Conservation (phyloP, 192 early-diverging fungal species). For the Backusella sp. region DNA sequence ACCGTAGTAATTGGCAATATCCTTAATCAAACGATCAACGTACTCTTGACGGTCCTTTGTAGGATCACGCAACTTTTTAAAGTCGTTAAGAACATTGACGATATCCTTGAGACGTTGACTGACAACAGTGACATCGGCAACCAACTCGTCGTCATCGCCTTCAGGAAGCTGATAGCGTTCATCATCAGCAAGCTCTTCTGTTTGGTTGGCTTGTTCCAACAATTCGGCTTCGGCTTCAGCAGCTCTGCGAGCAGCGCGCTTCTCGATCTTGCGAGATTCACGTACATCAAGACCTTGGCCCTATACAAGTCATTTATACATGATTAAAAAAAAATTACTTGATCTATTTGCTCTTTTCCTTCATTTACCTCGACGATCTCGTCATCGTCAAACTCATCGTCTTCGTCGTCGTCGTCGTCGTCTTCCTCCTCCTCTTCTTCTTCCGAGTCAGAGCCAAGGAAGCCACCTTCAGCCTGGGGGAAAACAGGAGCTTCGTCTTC, state of each 20-base stretch:
- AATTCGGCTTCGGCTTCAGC: slow-evolving; percentile 69
- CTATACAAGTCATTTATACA: slow-evolving; percentile 20
- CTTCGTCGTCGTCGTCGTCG: slow-evolving; percentile 42
- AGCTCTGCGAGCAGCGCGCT: slow-evolving; percentile 60
- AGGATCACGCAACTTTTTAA: slow-evolving; percentile 78
- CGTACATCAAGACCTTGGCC: slow-evolving; percentile 48
- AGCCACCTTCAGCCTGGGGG: slow-evolving; percentile 23
- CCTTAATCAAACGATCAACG: slow-evolving; percentile 82
- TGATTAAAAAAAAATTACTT: background rate
- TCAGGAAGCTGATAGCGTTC: slow-evolving; percentile 67
- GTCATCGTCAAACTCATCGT: slow-evolving; percentile 33
- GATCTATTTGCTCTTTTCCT: background rate
- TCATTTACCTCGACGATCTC: slow-evolving; percentile 28
- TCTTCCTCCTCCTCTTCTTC: slow-evolving; percentile 29
- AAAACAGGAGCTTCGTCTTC: slow-evolving; percentile 40
- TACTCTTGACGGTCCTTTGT: slow-evolving; percentile 80
- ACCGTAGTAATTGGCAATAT: slow-evolving; percentile 92
- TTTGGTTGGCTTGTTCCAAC: slow-evolving; percentile 68
- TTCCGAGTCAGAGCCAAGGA: slow-evolving; percentile 31
- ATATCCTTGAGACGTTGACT: slow-evolving; percentile 90
- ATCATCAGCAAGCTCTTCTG: slow-evolving; percentile 71
- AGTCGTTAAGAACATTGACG: slow-evolving; percentile 86
- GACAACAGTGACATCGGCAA: slow-evolving; percentile 63
- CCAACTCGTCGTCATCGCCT: slow-evolving; percentile 64
- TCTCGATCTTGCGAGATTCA: slow-evolving; percentile 61